These are phyloP conservation scores for Wallacemonas sp. DNA, from an alignment of 208 protist genomes.

Conservation along the genomic window DNA sequence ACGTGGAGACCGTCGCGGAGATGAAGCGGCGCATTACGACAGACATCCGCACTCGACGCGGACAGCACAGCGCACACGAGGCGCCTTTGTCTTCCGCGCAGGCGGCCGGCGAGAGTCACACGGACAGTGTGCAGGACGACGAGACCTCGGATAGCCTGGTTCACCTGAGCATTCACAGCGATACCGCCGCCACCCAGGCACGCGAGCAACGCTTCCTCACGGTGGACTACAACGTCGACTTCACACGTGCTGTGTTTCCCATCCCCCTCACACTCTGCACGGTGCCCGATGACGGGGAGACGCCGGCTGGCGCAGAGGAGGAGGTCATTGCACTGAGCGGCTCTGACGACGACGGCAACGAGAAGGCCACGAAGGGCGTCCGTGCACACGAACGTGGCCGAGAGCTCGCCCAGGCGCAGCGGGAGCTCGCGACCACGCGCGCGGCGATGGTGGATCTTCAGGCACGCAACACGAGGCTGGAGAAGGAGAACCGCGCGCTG, in stretches of 20 bases:
- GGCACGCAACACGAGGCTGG: constrained; percentile 60
- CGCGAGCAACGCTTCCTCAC: constrained; percentile 71
- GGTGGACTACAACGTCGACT: constrained; percentile 88
- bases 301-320: background rate
- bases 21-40: constrained; percentile 71
- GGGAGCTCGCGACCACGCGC: constrained; percentile 24
- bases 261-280: constrained; percentile 44
- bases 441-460: constrained; percentile 19
- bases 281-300: background rate
- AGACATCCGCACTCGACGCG: constrained; percentile 37
- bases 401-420: constrained; percentile 5
- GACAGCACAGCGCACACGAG: constrained; percentile 17
- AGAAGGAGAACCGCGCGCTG: constrained; percentile 64
- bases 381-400: background rate
- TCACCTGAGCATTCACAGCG: constrained; percentile 31
- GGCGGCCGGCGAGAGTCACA: too few species aligned
- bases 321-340: constrained; percentile 8
- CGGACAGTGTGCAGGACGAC: background rate
- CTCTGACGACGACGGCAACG: background rate
- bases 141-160: constrained; percentile 28
- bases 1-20: constrained; percentile 74
- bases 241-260: constrained; percentile 83
- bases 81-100: too few species aligned
- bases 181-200: constrained; percentile 34
- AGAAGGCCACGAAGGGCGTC: background rate